Base-by-base conservation (phyloP, 176 grass and related monocot species). In the Chloris gayana region DNA sequence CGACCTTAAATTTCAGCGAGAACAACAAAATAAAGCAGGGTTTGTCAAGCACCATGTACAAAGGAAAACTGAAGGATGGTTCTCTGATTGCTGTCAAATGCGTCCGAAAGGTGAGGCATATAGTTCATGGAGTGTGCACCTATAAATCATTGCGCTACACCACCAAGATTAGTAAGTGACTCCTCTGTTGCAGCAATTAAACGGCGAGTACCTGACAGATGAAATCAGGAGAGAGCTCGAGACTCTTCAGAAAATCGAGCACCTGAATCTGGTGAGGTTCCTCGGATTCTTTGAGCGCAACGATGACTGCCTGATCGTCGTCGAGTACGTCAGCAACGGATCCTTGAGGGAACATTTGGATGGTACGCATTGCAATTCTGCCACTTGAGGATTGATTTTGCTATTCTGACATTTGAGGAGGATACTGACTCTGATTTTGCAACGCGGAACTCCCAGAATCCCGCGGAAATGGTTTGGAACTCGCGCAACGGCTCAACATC, bases 341-440 rank as follows among this genome's bases (percentile, higher is more conserved):
- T 85, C 83, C 67, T 33, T 89, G 19, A 82, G 88, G 15, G 88
- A 85, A 68, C 83, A 86, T 39, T 14, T 89, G 49, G 88, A 82
- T 53, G 83, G 88, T 89, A 69, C 26, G 60, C 17, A 10, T 14
- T 71, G 34, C 29, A 37, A 37, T 37, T 44, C 41, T 12, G 41
- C 2, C 8, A 2, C n/a, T 64, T 17, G 1, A 56, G 46, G 26
- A 24, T 10, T 10, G 9, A 53, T 24, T 58, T 58, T 58, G 57
- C 24, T 27, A 27, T 60, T 24, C 18, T 63, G 12, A 4, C 15
- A 73, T 29, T 27, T 58, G 51, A 39, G 30, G 37, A 68, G 51
- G 18, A 31, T 19, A 85, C 58, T 72, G 13, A 85, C 38, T 13
- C 34, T 8, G 21, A 54, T 39, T 73, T 88, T 22, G 5, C 13